Base-by-base conservation (phyloP, 2,329 filamentous ascomycete genomes). In the Amphichorda felina region DNA sequence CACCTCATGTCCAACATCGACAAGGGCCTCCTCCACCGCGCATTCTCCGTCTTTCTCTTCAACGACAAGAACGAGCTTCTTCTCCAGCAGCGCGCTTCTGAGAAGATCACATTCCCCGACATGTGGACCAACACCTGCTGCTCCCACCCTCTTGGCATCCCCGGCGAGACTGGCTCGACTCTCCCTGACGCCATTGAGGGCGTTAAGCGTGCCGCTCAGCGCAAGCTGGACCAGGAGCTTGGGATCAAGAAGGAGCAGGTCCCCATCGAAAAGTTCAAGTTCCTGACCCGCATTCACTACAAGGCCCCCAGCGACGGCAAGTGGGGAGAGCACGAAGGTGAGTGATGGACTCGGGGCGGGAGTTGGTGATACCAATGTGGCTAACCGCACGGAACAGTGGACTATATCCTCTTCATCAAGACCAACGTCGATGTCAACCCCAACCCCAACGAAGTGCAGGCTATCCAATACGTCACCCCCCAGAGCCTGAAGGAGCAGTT, bases 111-210 rank as follows among this genome's bases (percentile, higher is more conserved):
- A 6, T 98, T 98, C 64, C 89, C 91, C 33, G 86, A 94, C 56
- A 88, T 95, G 81, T 98, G 91, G 91, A 98, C 91, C 44, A 98
- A 98, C 64, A 98, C 91, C 22, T 98, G 91, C 72, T 98, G 91
- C 70, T 98, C 91, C 27, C 91, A 98, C 61, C 91, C 91, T 5
- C 72, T 98, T 41, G 84, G 85, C 37, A 82, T 95, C 45, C 83
- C 91, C 8, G 81, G 82, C 44, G 91, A 98, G 74, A 94, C 86
- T 18, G 91, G 91, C 43, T 73, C 78, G 22, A 82, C 81, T 45
- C 69, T 98, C 30, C 71, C 79, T 34, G 82, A 85, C 45, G 82
- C 88, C 5, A 68, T 96, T 38, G 68, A 75, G 47, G 91, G 91
- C 19, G 91, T 88, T 46, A 94, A 94, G 69, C 78, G 82, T 40